Percentiles rank a stretch among this genome's conserved stretches.
Conservation (phyloP, 306 rosid genomes). For the Cyamopsis tetragonoloba region DNA sequence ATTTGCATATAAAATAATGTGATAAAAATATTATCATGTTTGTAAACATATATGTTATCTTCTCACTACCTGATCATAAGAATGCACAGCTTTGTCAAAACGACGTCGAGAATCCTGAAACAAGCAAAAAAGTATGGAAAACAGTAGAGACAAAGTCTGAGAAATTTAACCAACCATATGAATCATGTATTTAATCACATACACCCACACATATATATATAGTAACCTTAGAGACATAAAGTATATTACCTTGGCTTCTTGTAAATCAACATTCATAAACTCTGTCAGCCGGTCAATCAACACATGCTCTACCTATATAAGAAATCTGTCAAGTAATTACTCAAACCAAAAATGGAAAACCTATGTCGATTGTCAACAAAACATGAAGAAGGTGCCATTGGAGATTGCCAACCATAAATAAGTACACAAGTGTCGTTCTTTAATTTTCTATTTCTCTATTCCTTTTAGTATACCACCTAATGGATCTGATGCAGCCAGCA, state of each 20-base stretch:
- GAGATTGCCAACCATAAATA: not conserved
- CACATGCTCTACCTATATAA: slow-evolving; percentile 88
- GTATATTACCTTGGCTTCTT: slow-evolving; percentile 65
- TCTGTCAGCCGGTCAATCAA: slow-evolving; percentile 71
- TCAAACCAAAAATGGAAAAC: slow-evolving; percentile 10
- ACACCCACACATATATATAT: no score
- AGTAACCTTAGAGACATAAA: not conserved
- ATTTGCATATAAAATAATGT: not conserved
- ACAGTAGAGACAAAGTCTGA: not conserved
- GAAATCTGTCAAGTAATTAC: slow-evolving; percentile 21
- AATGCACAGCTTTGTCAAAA: slow-evolving; percentile 73
- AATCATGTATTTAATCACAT: not conserved
- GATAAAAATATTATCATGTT: not conserved
- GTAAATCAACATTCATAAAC: slow-evolving; percentile 78
- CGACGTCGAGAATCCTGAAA: slow-evolving; percentile 76
- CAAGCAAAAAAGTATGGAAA: slow-evolving; percentile 22
- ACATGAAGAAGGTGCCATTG: slow-evolving; percentile 4
- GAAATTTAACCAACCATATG: not conserved
- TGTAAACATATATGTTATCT: slow-evolving; percentile 11
- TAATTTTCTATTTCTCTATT: not conserved
- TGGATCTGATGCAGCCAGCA: not conserved
- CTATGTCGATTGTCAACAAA: not conserved
- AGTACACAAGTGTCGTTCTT: not conserved
- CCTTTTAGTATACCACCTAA: slow-evolving; percentile 7
- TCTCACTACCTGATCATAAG: slow-evolving; percentile 84